phyloP scores from a whole-genome alignment of 345 rosid species.

The Raphanus raphanistrum region DNA sequence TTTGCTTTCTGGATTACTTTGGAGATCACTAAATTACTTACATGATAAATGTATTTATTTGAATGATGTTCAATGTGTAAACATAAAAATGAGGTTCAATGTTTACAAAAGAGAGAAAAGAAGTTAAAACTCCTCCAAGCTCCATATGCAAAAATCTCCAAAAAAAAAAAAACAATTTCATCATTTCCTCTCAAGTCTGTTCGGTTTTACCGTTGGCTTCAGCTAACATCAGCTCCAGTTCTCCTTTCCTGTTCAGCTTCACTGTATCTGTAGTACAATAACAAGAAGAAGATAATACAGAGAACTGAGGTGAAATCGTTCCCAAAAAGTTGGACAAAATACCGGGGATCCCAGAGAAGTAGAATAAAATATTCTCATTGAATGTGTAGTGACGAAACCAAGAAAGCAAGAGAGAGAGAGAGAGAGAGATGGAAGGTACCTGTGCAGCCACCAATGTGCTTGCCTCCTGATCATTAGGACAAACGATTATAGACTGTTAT shows the following conservation, averaged over 20 bases:
- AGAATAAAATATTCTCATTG: background rate
- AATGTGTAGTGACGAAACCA: background rate
- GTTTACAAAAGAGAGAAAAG: background rate
- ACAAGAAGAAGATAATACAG: constrained; percentile 9
- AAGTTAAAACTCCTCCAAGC: background rate
- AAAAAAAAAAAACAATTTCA: background rate
- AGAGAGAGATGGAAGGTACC: constrained; percentile 45
- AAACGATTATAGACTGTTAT: constrained; percentile 6
- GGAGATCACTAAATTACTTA: background rate
- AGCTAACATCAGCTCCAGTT: constrained; percentile 61
- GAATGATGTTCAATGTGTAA: background rate
- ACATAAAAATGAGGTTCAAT: background rate
- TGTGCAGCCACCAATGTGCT: constrained; percentile 94
- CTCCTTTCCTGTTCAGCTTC: constrained; percentile 70
- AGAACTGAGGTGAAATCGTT: background rate
- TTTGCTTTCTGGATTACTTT: background rate
- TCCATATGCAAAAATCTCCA: constrained; percentile 25
- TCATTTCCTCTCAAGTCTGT: constrained; percentile 21
- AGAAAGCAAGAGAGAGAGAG: too few species aligned
- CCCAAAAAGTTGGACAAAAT: background rate
- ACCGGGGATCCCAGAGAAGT: background rate
- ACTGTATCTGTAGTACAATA: constrained; percentile 66
- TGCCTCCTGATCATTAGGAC: constrained; percentile 65
- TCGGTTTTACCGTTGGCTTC: constrained; percentile 50
- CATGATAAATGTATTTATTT: constrained; percentile 2